Base-by-base conservation (phyloP, 768 basidiomycete genomes). In the Suillus occidentalis region DNA sequence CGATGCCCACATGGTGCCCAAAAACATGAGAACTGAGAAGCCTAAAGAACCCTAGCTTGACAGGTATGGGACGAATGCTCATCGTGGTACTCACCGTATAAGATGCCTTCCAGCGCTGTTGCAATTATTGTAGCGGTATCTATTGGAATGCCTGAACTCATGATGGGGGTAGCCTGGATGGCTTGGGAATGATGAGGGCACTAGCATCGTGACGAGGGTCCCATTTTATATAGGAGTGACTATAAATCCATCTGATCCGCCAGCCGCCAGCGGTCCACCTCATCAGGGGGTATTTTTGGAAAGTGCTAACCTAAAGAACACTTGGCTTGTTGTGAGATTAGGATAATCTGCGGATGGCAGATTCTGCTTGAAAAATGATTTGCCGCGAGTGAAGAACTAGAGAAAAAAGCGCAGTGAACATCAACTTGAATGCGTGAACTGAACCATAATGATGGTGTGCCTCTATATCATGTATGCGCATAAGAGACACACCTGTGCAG, bases 21-120 rank as follows among this genome's bases (percentile, higher is more conserved):
- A 68, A 63, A 74, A 77, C 76, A 77, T 72, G 28, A 75, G 63
- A 4, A 74, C 22, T 31, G 75, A 76, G 65, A 75, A 68, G 6
- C 75, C 76, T 77, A 47, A 20, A 20, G 31, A 34, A 34, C 31
- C 31, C 4, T 20, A 20, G 31, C 18, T 34, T 55, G 31, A 34
- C 10, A 34, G 25, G n/a, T 3, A 45, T 56, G 22, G 22, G 34
- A 36, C 2, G 43, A 13, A 45, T 39, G 36, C 20, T 16, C 31
- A 55, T 34, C 3, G 20, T 34, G 49, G 5, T 16, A 50, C 65
- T 65, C 39, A 71, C 74, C 72, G 66, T 73, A 73, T 13, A 75
- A 65, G 58, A 73, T 69, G 3, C 47, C 67, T 63, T 73, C 74
- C n/a, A 75, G 63, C 20, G 66, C 62, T 12, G 71, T 72, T 34